Conservation (phyloP, 306 rosid genomes). For the Citrullus amarus region DNA sequence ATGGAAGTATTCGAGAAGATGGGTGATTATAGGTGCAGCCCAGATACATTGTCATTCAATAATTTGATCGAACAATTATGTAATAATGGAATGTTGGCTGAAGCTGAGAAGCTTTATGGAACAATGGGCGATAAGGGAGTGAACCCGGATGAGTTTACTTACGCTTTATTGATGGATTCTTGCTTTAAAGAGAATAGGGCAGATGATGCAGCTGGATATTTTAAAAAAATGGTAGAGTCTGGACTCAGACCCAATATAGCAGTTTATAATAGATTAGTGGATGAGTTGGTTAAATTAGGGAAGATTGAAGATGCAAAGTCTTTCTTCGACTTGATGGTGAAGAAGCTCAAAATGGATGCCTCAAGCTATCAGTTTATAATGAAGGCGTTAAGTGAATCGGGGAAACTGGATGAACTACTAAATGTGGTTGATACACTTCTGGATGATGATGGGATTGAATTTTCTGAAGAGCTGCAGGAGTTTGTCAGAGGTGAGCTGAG, state of each 20-base stretch:
- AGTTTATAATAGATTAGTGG: slow-evolving; percentile 69
- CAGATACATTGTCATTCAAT: slow-evolving; percentile 69
- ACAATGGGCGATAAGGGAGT: slow-evolving; percentile 73
- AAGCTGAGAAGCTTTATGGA: slow-evolving; percentile 70
- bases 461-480: slow-evolving; percentile 68
- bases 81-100: slow-evolving; percentile 42
- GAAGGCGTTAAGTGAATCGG: slow-evolving; percentile 62
- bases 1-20: slow-evolving; percentile 65
- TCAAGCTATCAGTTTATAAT: slow-evolving; percentile 70
- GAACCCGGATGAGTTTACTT: slow-evolving; percentile 78
- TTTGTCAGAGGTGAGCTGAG: slow-evolving; percentile 68
- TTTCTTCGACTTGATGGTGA: slow-evolving; percentile 79
- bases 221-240: slow-evolving; percentile 65
- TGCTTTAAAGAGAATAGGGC: slow-evolving; percentile 70
- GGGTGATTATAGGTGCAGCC: slow-evolving; percentile 68
- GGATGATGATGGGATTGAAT: slow-evolving; percentile 65
- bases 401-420: slow-evolving; percentile 63
- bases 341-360: slow-evolving; percentile 90
- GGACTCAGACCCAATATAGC: slow-evolving; percentile 80
- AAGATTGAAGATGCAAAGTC: slow-evolving; percentile 64
- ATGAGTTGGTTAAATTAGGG: slow-evolving; percentile 66
- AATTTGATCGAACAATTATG: slow-evolving; percentile 85
- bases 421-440: slow-evolving; percentile 64
- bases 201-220: slow-evolving; percentile 80
- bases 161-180: slow-evolving; percentile 73